Evolutionary conservation across 176 grass and related monocot genomes (phyloP), one percentile per base, ranked within the genome.

Genomic region (Thalia dealbata): DNA sequence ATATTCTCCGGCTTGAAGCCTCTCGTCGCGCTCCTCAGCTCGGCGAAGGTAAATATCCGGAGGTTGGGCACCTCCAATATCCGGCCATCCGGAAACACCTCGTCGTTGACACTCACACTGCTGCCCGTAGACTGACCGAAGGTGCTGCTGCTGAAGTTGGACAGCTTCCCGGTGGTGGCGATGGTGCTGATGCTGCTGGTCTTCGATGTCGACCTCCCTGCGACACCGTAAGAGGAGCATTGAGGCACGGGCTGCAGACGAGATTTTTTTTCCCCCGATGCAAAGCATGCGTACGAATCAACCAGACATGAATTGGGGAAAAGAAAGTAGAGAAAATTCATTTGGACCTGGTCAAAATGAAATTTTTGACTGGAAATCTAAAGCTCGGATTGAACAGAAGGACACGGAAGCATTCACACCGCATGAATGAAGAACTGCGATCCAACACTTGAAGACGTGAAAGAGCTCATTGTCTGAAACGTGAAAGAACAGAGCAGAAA

Each of bases 61-160:
- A 64, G 62, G 27, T 64, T 64, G 61, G 61, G 26, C 14, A 64
- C 62, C 28, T 64, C 62, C 11, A 64, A 27, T 6, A 64, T 64
- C 62, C 62, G 62, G 7, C 62, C 62, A 0, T 64, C 62, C 4
- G 26, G 3, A 24, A 64, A 64, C 7, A 15, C 28, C 62, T 64
- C 62, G 6, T 64, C 62, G 0, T 10, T 27, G 18, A 0, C 60
- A 23, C 62, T 64, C 28, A 35, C 62, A 64, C n/a, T 32, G 62
- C 62, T 64, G 11, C 13, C 62, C 14, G 27, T 5, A 10, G 62
- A 64, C 62, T 14, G 25, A 26, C 62, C 62, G 6, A 64, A 64
- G 62, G 28, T 35, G 62, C 62, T 64, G 62, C 12, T 18, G 13
- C 62, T 35, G 14, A 64, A 30, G 62, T 30, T 8, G 27, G 62